Evolutionary conservation across 2,329 filamentous ascomycete genomes (phyloP).

Genomic region (Colletotrichum sansevieriae): DNA sequence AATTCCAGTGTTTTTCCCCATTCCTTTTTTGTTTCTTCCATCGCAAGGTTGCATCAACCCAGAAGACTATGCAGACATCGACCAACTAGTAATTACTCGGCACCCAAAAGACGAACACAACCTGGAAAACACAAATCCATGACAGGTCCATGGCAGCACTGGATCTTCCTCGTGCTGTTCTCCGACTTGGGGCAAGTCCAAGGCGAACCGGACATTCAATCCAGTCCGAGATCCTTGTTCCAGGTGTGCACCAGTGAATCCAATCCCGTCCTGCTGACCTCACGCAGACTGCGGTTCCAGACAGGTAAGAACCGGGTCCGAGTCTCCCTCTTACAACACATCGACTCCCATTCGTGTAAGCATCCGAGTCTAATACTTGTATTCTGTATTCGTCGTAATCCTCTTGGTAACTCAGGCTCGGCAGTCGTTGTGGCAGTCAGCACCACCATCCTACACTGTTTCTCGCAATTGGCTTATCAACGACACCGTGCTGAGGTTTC

Average conservation of each 20-base stretch:
- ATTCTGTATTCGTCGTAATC: slow-evolving; percentile 9
- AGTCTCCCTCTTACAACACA: slow-evolving; percentile 11
- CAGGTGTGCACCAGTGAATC: slow-evolving; percentile 1
- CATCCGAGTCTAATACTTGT: slow-evolving; percentile 20
- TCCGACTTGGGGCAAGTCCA: slow-evolving; percentile 3
- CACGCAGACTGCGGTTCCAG: slow-evolving; percentile 5
- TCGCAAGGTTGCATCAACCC: neutral
- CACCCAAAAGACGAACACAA: neutral
- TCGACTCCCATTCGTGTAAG: slow-evolving; percentile 8
- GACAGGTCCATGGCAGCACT: neutral
- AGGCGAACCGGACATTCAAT: slow-evolving; percentile 30
- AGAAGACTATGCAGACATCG: slow-evolving; percentile 5
- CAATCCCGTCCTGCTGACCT: slow-evolving; percentile 22
- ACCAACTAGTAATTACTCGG: neutral
- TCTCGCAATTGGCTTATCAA: slow-evolving; percentile 3
- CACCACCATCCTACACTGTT: neutral
- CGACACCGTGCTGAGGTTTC: slow-evolving; percentile 8
- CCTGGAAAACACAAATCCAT: slow-evolving; percentile 6
- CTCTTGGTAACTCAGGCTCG: neutral
- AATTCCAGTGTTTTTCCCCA: neutral
- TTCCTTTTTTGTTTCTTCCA: neutral
- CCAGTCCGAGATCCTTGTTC: slow-evolving; percentile 29
- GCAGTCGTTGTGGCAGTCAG: neutral
- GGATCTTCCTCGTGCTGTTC: neutral
- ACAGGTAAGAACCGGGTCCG: slow-evolving; percentile 12